phyloP scores from a whole-genome alignment of 345 rosid genomes.

The Balakata baccata region DNA sequence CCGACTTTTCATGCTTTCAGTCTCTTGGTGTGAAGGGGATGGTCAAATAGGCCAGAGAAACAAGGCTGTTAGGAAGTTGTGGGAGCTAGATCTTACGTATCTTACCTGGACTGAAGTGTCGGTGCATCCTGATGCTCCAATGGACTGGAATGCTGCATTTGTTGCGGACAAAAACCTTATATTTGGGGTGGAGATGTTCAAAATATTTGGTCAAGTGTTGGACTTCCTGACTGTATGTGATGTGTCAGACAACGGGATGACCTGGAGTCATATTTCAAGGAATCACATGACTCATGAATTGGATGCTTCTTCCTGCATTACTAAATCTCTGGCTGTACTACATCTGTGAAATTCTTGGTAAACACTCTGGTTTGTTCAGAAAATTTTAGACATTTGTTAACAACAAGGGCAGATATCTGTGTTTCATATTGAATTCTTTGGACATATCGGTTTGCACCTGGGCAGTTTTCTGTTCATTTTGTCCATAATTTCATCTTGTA shows the following conservation, averaged over 20 bases:
- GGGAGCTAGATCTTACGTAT: constrained; percentile 90
- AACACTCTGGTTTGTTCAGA: constrained; percentile 12
- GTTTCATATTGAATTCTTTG: constrained; percentile 26
- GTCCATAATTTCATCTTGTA: constrained; percentile 18
- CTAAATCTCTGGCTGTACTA: constrained; percentile 71
- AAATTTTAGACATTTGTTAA: constrained; percentile 9
- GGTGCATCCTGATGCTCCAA: constrained; percentile 98
- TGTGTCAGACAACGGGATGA: constrained; percentile 36
- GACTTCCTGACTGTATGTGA: constrained; percentile 71
- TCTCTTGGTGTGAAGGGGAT: constrained; percentile 98
- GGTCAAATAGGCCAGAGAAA: constrained; percentile 92
- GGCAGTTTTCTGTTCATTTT: constrained; percentile 16
- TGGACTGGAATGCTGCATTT: constrained; percentile 96
- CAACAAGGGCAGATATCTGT: constrained; percentile 17
- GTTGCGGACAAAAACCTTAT: constrained; percentile 65
- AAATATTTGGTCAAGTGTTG: constrained; percentile 92
- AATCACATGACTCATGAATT: constrained; percentile 69
- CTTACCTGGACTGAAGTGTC: constrained; percentile 78
- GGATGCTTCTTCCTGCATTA: constrained; percentile 77
- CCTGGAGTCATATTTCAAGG: constrained; percentile 81
- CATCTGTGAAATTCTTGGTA: constrained; percentile 44
- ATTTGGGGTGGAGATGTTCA: constrained; percentile 94
- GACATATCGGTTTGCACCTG: constrained; percentile 17
- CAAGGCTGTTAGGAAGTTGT: constrained; percentile 90
- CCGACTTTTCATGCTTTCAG: constrained; percentile 79